Conservation (phyloP, 2,329 filamentous ascomycete species). For the Emericellopsis cladophorae region DNA sequence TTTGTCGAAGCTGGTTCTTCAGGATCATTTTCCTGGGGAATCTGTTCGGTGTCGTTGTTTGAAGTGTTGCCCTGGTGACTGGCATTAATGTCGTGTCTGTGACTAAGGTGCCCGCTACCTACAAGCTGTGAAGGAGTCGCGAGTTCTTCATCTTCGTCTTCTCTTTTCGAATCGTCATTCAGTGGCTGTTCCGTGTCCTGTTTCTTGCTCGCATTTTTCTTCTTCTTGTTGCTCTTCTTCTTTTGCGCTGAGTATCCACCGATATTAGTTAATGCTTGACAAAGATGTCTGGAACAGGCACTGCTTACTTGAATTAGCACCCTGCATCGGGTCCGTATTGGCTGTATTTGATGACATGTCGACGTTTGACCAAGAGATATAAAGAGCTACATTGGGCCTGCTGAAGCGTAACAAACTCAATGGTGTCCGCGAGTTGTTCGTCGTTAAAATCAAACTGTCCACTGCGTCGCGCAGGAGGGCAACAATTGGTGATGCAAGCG, state of each 20-base stretch:
- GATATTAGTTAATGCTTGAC: background rate
- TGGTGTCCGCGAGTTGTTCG: too few species aligned
- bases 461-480: too few species aligned
- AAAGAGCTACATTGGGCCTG: too few species aligned
- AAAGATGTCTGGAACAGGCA: too few species aligned
- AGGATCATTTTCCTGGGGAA: background rate
- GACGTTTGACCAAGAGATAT: constrained; percentile 3
- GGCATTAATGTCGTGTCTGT: constrained; percentile 3
- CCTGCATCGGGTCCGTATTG: constrained; percentile 19
- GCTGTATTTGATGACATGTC: constrained; percentile 22
- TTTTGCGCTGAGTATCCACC: constrained; percentile 23
- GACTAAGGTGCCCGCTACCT: constrained; percentile 4
- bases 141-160: constrained; percentile 31
- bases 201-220: constrained; percentile 39
- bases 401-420: too few species aligned
- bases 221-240: constrained; percentile 49
- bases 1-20: constrained; percentile 15
- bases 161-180: constrained; percentile 17
- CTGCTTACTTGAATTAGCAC: constrained; percentile 21
- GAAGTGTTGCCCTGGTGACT: constrained; percentile 13
- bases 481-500: too few species aligned
- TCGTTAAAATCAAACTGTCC: too few species aligned
- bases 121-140: constrained; percentile 23
- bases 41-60: constrained; percentile 9
- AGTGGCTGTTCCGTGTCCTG: constrained; percentile 24